These are phyloP conservation scores for Gymnopilus dilepis DNA, from an alignment of 768 basidiomycete species.

Conservation along the genomic window DNA sequence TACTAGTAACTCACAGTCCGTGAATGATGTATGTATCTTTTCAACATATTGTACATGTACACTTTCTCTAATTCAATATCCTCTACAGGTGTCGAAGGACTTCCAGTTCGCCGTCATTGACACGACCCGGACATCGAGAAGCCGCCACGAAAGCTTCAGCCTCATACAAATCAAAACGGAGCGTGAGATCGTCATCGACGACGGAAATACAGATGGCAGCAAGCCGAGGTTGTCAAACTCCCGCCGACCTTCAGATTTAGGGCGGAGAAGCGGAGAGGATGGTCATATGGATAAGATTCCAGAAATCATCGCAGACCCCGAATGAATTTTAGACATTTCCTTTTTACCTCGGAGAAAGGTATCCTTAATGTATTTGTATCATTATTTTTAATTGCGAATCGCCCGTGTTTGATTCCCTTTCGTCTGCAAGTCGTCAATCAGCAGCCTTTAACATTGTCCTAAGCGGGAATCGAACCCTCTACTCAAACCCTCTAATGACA, in stretches of 20 bases:
- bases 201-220: not conserved
- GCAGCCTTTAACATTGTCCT: too few species aligned
- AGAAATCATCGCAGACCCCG: not conserved
- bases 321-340: not conserved
- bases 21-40: not conserved
- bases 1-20: not conserved
- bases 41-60: not conserved
- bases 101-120: constrained; percentile 1
- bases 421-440: too few species aligned
- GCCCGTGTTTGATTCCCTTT: too few species aligned
- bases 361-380: too few species aligned
- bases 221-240: not conserved
- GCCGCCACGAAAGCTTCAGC: constrained; percentile 22
- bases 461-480: too few species aligned
- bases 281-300: constrained; percentile 1
- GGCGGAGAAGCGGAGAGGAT: not conserved
- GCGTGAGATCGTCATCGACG: constrained; percentile 2
- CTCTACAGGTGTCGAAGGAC: not conserved
- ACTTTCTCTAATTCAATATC: not conserved
- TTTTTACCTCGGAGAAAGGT: too few species aligned
- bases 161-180: constrained; percentile 29
- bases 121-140: not conserved
- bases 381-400: too few species aligned
- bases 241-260: constrained; percentile 1
- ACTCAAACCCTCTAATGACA: too few species aligned